phyloP scores from a whole-genome alignment of 306 rosid species.

The Styphnolobium japonicum region DNA sequence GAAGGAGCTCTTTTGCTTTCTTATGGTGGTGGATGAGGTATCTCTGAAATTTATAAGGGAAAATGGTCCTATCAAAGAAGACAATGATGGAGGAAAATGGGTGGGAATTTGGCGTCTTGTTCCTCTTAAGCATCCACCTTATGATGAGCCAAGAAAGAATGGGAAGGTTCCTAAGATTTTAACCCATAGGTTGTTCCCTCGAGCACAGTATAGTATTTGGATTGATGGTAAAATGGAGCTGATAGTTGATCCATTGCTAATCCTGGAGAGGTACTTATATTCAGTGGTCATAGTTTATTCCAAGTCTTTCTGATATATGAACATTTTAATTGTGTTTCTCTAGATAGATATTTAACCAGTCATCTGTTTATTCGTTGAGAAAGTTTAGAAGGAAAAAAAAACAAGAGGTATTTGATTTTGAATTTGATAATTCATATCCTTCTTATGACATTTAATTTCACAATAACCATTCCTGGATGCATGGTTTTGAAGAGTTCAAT shows the following conservation, averaged over 20 bases:
- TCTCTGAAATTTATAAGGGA: conserved; percentile 74
- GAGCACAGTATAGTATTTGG: conserved; percentile 94
- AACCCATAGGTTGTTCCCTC: conserved; percentile 87
- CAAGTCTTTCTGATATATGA: background rate
- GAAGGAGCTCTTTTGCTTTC: conserved; percentile 85
- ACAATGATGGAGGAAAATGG: conserved; percentile 74
- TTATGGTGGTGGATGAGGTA: conserved; percentile 88
- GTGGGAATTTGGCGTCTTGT: conserved; percentile 95
- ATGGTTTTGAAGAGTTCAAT: background rate
- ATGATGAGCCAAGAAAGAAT: conserved; percentile 97
- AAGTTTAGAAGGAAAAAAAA: background rate
- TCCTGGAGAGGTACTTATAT: conserved; percentile 74
- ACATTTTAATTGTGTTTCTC: conserved; percentile 9
- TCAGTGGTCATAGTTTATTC: background rate
- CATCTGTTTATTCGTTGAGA: conserved; percentile 7
- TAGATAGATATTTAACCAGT: background rate
- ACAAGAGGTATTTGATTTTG: background rate
- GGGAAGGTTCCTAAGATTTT: conserved; percentile 95
- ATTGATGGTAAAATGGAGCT: conserved; percentile 99
- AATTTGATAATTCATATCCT: background rate
- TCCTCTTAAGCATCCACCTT: conserved; percentile 75
- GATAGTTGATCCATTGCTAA: conserved; percentile 85
- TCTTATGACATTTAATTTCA: background rate
- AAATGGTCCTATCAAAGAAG: conserved; percentile 73
- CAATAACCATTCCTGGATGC: background rate